Evolutionary conservation across 2,329 filamentous ascomycete genomes (phyloP).

Genomic region (Neonectria faginata): DNA sequence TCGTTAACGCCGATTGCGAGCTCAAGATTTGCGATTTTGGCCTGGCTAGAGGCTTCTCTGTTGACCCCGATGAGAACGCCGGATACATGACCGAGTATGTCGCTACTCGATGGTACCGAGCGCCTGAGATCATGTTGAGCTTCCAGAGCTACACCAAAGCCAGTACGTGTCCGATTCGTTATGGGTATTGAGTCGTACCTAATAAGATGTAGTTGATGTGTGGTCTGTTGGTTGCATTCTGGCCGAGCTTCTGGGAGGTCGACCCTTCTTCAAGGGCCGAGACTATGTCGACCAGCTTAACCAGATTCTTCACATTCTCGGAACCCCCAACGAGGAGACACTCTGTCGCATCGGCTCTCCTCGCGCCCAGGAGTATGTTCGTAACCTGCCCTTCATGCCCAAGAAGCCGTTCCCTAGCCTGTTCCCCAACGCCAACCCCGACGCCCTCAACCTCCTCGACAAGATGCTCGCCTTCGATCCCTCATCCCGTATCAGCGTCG

Average conservation of each 20-base stretch:
- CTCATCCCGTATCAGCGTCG: slow-evolving; percentile 90
- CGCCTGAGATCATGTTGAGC: slow-evolving; percentile 98
- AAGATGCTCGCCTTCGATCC: slow-evolving; percentile 98
- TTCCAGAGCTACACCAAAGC: slow-evolving; percentile 99
- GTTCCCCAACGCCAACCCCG: slow-evolving; percentile 95
- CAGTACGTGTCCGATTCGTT: slow-evolving; percentile 73
- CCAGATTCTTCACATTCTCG: slow-evolving; percentile 97
- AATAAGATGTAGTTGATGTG: slow-evolving; percentile 82
- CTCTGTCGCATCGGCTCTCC: slow-evolving; percentile 93
- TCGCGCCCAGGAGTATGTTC: slow-evolving; percentile 96
- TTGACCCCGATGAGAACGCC: slow-evolving; percentile 97
- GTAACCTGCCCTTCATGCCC: slow-evolving; percentile 93
- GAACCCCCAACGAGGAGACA: slow-evolving; percentile 95
- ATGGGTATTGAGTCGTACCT: slow-evolving; percentile 14
- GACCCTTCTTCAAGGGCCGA: slow-evolving; percentile 98
- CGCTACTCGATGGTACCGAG: slow-evolving; percentile 93
- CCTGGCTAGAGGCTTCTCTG: slow-evolving; percentile 93
- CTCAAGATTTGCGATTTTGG: slow-evolving; percentile 99
- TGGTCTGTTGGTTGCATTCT: slow-evolving; percentile 99
- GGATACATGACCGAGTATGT: slow-evolving; percentile 99
- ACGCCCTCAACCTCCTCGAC: slow-evolving; percentile 94
- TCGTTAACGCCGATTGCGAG: slow-evolving; percentile 99
- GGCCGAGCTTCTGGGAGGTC: slow-evolving; percentile 92
- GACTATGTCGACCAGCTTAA: slow-evolving; percentile 99
- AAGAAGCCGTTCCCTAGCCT: slow-evolving; percentile 90